Base-by-base conservation (phyloP, 2,329 filamentous ascomycete species). In the Sclerotinia subarctica region DNA sequence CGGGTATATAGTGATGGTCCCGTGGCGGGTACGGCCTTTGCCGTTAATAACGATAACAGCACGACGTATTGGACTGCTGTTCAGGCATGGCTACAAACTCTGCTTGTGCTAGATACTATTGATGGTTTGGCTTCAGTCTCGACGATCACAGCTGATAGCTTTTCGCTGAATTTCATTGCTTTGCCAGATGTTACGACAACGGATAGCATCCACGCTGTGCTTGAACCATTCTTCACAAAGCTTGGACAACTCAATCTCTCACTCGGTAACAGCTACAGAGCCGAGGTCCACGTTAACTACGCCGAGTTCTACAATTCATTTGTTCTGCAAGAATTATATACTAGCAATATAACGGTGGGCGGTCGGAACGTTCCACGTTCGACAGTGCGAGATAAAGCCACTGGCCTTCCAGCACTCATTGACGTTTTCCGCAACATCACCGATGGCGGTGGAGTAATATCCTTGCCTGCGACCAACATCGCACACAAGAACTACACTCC, bases 1-100 rank as follows among this genome's bases (percentile, higher is more conserved):
- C 64, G 68, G 42, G 24, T 64, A 17, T 47, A 69, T n/a, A 8
- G 17, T 7, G 46, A 63, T 51, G 46, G 59, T 1, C 59, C 59
- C 1, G 46, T 51, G 13, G 59, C 59, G 35, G 59, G 46, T 6
- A 29, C 46, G 6, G 29, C 46, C 17, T 63, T 63, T 19, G 49
- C 51, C 11, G n/a, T 24, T 35, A 51, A 38, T 19, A 35, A 24
- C 17, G 10, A 10, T 15, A 63, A 38, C 7, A 51, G 17, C 19
- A 63, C 46, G n/a, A 11, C 29, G 2, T 63, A 63, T 38, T 63
- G 46, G 59, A 21, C 29, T 51, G 59, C 29, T 6, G 3, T 51
- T 7, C 10, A 32, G 11, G 46, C 59, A 19, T 63, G 59, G 46
- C 10, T 51, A 21, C 26, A 51, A 51, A 63, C 21, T 24, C 6